Percentiles rank a stretch among this genome's conserved stretches.
phyloP scores from a whole-genome alignment of 805 yeast species.

The Hanseniaspora vineae region DNA sequence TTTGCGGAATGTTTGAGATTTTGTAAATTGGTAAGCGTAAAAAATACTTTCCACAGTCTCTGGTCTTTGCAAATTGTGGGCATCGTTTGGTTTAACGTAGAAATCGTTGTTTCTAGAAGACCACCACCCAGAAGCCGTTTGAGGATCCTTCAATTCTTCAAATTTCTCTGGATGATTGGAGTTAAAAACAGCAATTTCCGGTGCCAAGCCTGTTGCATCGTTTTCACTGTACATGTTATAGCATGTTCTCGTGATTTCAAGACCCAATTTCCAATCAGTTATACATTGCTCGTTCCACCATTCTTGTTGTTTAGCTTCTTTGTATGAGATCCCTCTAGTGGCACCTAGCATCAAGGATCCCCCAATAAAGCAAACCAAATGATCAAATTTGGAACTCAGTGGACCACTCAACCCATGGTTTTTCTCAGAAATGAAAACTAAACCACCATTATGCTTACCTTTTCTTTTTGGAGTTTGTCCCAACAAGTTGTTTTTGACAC shows the following conservation, averaged over 20 bases:
- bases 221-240: constrained; percentile 69
- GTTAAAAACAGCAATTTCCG: constrained; percentile 83
- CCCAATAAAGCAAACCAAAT: constrained; percentile 82
- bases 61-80: constrained; percentile 82
- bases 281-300: constrained; percentile 49
- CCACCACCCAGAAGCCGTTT: constrained; percentile 13
- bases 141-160: constrained; percentile 8
- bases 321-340: constrained; percentile 52
- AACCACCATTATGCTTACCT: constrained; percentile 16
- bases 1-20: constrained; percentile 66
- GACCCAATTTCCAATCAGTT: constrained; percentile 54
- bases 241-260: constrained; percentile 68
- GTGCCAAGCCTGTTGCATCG: constrained; percentile 65
- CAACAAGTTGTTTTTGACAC: constrained; percentile 58
- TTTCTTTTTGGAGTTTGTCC: constrained; percentile 42
- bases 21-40: constrained; percentile 65
- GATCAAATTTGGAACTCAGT: constrained; percentile 73
- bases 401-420: constrained; percentile 52
- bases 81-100: constrained; percentile 54
- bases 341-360: constrained; percentile 85
- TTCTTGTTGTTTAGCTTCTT: constrained; percentile 38
- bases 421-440: constrained; percentile 67
- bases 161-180: constrained; percentile 21
- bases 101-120: constrained; percentile 39
- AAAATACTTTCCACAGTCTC: constrained; percentile 87